A percentile compares a stretch with the other conserved stretches of the same genome.
phyloP scores from a whole-genome alignment of 345 rosid genomes.

The Kernera saxatilis region DNA sequence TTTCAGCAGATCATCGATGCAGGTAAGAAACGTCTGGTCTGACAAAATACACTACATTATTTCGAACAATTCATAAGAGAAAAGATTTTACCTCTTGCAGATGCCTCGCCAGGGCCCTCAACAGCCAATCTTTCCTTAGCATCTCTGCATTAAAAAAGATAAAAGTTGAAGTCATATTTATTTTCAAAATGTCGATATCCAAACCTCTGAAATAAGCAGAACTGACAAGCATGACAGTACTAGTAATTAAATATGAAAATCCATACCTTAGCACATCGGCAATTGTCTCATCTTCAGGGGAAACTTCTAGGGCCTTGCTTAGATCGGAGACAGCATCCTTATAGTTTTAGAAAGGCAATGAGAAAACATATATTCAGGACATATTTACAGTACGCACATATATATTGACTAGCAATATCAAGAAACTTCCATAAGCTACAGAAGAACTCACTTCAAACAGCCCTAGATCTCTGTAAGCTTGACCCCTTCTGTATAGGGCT shows the following conservation, averaged over 20 bases:
- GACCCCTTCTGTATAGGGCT: slow-evolving; percentile 97
- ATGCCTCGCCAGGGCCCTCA: slow-evolving; percentile 47
- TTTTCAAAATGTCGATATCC: not conserved
- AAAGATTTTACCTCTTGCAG: slow-evolving; percentile 39
- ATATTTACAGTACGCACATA: not conserved
- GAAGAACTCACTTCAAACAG: slow-evolving; percentile 63
- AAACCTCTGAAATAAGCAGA: not conserved
- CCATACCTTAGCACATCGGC: slow-evolving; percentile 69
- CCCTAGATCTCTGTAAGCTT: slow-evolving; percentile 79
- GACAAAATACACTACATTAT: not conserved
- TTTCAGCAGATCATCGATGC: slow-evolving; percentile 1
- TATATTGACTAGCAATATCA: not conserved
- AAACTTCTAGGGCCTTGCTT: slow-evolving; percentile 70
- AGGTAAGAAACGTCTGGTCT: slow-evolving; percentile 2
- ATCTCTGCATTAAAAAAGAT: slow-evolving; percentile 38
- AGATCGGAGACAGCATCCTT: slow-evolving; percentile 86
- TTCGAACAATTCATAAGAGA: not conserved
- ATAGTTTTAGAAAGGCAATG: slow-evolving; percentile 6
- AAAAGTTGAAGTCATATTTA: not conserved
- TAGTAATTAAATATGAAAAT: not conserved
- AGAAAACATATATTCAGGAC: slow-evolving; percentile 8
- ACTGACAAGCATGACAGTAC: not conserved
- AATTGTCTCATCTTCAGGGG: slow-evolving; percentile 86
- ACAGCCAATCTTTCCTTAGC: slow-evolving; percentile 46
- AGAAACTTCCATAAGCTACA: slow-evolving; percentile 13